Percentiles rank a stretch among this genome's conserved stretches.
Conservation (phyloP, 441 rosid genomes). For the Brassica hybrid region DNA sequence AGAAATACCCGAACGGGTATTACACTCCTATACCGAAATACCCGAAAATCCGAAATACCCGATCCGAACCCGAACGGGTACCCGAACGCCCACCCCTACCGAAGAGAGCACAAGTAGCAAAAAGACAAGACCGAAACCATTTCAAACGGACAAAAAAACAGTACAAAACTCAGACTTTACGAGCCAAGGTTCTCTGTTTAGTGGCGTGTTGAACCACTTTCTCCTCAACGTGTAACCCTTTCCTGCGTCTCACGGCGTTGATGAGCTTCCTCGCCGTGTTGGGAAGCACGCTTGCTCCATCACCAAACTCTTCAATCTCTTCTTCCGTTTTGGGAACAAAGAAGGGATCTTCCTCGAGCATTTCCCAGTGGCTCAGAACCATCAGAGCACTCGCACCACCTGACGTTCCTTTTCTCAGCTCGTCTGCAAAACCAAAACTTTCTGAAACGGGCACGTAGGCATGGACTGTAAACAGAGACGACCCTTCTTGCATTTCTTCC, state of each 20-base stretch:
- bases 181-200: constrained; percentile 88
- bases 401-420: constrained; percentile 80
- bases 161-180: constrained; percentile 66
- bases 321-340: constrained; percentile 92
- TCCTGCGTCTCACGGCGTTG: constrained; percentile 78
- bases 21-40: no score
- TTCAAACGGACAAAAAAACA: constrained; percentile 5
- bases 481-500: constrained; percentile 98
- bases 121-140: constrained; percentile 10
- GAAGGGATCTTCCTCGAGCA: constrained; percentile 86
- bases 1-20: no score
- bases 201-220: constrained; percentile 91
- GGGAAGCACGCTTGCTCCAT: constrained; percentile 88
- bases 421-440: constrained; percentile 92
- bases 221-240: constrained; percentile 92
- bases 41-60: no score
- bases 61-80: no score
- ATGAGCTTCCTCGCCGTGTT: constrained; percentile 92
- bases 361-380: constrained; percentile 96
- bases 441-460: constrained; percentile 87
- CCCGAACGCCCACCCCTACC: no score
- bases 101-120: constrained; percentile 2
- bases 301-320: constrained; percentile 92
- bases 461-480: constrained; percentile 76
- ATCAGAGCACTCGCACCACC: constrained; percentile 94